Conservation (phyloP, 2,329 filamentous ascomycete species). For the Aspergillus ruber region DNA sequence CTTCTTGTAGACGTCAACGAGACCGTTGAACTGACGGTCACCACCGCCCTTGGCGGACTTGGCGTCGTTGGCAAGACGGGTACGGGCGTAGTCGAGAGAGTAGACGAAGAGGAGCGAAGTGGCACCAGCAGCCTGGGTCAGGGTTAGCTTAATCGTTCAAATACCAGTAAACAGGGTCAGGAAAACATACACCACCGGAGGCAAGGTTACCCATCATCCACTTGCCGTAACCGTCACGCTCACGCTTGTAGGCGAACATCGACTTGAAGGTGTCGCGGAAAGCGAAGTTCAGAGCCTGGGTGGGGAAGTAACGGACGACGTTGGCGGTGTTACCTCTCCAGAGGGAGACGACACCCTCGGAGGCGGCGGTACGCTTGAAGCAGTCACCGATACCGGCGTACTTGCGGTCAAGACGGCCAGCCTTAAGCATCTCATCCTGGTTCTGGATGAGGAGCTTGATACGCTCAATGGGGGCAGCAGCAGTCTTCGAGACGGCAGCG, state of each 20-base stretch:
- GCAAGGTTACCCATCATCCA: conserved; percentile 99
- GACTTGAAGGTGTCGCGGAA: conserved; percentile 99
- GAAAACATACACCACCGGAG: conserved; percentile 87
- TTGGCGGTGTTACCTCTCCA: conserved; percentile 99
- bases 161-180: not conserved
- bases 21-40: conserved; percentile 99
- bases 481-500: conserved; percentile 99
- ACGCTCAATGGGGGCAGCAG: conserved; percentile 99
- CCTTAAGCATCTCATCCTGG: conserved; percentile 99
- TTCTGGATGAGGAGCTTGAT: conserved; percentile 99
- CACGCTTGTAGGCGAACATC: conserved; percentile 99
- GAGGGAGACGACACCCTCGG: conserved; percentile 90
- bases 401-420: conserved; percentile 95
- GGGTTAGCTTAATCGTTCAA: conserved; percentile 5
- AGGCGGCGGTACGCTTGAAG: conserved; percentile 83
- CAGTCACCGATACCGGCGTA: conserved; percentile 92
- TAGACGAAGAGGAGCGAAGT: conserved; percentile 99
- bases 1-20: conserved; percentile 99
- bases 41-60: conserved; percentile 94
- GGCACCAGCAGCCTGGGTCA: conserved; percentile 78
- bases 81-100: conserved; percentile 99
- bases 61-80: conserved; percentile 99
- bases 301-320: conserved; percentile 99
- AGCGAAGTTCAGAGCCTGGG: conserved; percentile 99
- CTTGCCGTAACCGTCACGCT: conserved; percentile 93